Evolutionary conservation across 305 asterid species (phyloP).

Genomic region (Galium porrigens): DNA sequence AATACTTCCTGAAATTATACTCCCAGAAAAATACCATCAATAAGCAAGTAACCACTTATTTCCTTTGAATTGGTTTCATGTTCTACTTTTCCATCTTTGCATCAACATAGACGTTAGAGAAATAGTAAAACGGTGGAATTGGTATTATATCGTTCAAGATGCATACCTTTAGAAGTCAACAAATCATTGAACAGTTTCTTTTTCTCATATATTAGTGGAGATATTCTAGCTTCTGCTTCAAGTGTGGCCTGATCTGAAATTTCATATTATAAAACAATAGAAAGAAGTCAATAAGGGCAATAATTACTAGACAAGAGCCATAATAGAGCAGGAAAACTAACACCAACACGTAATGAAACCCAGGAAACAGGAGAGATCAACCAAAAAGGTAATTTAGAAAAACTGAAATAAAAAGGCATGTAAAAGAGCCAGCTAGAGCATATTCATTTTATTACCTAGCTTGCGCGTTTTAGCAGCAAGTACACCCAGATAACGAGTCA

Average conservation of each 20-base stretch:
- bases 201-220: constrained; percentile 73
- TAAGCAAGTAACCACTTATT: not conserved
- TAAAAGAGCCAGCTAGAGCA: not conserved
- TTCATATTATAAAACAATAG: constrained; percentile 4
- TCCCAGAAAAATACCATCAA: constrained; percentile 1
- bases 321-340: not conserved
- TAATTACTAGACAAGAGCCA: constrained; percentile 1
- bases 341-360: constrained; percentile 1
- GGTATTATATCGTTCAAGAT: constrained; percentile 11
- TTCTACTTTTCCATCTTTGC: not conserved
- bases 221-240: constrained; percentile 82
- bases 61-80: not conserved
- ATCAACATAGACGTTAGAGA: not conserved
- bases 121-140: constrained; percentile 12
- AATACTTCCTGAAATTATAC: constrained; percentile 55
- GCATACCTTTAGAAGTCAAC: constrained; percentile 76
- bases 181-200: constrained; percentile 72
- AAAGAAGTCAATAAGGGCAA: not conserved
- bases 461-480: constrained; percentile 88
- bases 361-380: not conserved
- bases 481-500: constrained; percentile 80
- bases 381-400: not conserved
- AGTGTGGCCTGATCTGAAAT: constrained; percentile 82
- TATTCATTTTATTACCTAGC: constrained; percentile 41
- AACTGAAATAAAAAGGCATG: not conserved